Percentiles rank a stretch among this genome's conserved stretches.
Evolutionary conservation across 83 land plant genomes (phyloP).

Genomic region (Thuja plicata): DNA sequence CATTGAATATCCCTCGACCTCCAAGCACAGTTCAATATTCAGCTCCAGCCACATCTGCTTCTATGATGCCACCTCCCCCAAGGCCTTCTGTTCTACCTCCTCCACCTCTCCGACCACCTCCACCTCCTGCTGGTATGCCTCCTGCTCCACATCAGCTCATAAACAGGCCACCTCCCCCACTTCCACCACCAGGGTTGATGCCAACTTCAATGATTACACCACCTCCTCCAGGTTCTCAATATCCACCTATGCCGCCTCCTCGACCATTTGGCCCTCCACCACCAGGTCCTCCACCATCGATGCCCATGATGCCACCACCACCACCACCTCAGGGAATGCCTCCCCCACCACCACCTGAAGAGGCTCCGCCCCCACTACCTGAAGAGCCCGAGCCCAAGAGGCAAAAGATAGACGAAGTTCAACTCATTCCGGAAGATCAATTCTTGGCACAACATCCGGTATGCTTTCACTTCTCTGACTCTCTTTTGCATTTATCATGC

Average conservation of each 20-base stretch:
- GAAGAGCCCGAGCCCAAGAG: conserved; percentile 99
- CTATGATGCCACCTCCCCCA: conserved; percentile 51
- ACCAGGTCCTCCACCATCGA: conserved; percentile 29
- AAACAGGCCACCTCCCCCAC: conserved; percentile 31
- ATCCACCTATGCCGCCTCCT: conserved; percentile 49
- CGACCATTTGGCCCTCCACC: conserved; percentile 54
- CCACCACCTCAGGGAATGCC: conserved; percentile 80
- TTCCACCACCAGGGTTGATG: conserved; percentile 32
- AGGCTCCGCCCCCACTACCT: conserved; percentile 91
- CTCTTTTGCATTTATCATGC: neutral
- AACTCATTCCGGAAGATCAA: conserved; percentile 93
- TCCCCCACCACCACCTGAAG: conserved; percentile 91
- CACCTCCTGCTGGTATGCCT: conserved; percentile 51
- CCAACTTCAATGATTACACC: conserved; percentile 50
- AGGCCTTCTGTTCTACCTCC: conserved; percentile 50
- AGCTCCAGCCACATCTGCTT: conserved; percentile 31
- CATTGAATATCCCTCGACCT: conserved; percentile 82
- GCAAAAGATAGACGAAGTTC: conserved; percentile 80
- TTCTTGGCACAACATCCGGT: conserved; percentile 97
- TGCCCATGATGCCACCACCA: conserved; percentile 64
- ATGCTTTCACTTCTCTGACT: conserved; percentile 18
- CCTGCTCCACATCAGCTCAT: conserved; percentile 43
- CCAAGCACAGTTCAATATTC: conserved; percentile 49
- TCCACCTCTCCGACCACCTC: conserved; percentile 56
- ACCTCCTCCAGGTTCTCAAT: conserved; percentile 79